phyloP scores from a whole-genome alignment of 2,329 filamentous ascomycete species.

The Aspergillus sp. region DNA sequence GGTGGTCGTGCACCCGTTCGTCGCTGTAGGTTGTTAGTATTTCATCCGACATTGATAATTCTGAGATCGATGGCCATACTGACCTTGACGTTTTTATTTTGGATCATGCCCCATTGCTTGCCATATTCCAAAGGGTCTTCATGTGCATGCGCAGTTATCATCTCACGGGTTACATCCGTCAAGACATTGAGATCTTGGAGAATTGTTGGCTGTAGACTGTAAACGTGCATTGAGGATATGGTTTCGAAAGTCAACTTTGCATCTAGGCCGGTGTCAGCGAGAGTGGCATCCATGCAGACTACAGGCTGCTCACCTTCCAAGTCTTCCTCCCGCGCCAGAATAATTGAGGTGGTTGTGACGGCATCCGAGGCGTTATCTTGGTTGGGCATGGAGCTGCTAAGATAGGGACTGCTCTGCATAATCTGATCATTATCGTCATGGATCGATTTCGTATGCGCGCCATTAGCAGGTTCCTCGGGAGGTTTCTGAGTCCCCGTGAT shows the following conservation, averaged over 20 bases:
- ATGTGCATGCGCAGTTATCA: constrained; percentile 50
- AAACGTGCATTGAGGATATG: constrained; percentile 78
- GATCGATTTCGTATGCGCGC: constrained; percentile 33
- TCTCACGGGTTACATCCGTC: constrained; percentile 63
- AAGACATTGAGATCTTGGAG: constrained; percentile 69
- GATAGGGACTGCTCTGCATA: constrained; percentile 63
- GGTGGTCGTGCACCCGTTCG: constrained; percentile 39
- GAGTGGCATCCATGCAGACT: background rate
- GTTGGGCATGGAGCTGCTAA: constrained; percentile 62
- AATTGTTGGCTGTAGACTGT: constrained; percentile 71
- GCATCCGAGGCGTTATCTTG: constrained; percentile 46
- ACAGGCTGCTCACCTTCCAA: constrained; percentile 53
- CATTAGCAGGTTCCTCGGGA: constrained; percentile 27
- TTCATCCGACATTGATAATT: background rate
- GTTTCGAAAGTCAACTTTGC: constrained; percentile 63
- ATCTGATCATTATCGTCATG: constrained; percentile 61
- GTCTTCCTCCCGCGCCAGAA: constrained; percentile 67
- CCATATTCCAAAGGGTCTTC: constrained; percentile 58
- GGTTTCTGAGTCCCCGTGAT: constrained; percentile 64
- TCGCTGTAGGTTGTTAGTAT: constrained; percentile 31
- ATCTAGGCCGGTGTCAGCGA: constrained; percentile 41
- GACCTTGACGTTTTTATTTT: constrained; percentile 64
- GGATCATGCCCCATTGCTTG: constrained; percentile 67
- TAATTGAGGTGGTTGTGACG: constrained; percentile 55
- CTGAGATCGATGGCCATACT: background rate